Evolutionary conservation across 164 flowering plant species (phyloP), one percentile per base, ranked within the genome.

Genomic region (Magnolia officinalis): DNA sequence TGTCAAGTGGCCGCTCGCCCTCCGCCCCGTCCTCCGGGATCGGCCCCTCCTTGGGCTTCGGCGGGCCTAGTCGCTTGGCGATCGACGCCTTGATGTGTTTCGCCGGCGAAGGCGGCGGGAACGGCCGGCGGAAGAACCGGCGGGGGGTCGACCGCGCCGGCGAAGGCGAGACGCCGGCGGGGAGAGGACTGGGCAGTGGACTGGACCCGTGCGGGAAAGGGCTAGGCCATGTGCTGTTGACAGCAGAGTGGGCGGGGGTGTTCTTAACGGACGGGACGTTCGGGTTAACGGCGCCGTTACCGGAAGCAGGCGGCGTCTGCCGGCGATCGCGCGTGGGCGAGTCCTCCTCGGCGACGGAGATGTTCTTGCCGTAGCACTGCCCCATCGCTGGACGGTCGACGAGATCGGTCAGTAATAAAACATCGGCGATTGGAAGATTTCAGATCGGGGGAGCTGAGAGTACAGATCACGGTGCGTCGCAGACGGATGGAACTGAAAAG

Each of bases 21-120:
- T 81, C 72, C 1, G 78, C 81, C 6, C 87, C 87, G 21, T 93
- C 97, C 84, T 96, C 99, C 13, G 98, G 99, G 26, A 96, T 96
- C 80, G 98, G 87, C 0, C 93, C 90, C 63, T 90, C 93, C 81
- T 89, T 87, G 14, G 97, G 95, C 90, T 86, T 89, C 73, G 81
- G 80, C 4, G 85, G 81, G 16, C 96, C 91, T 20, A 84, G 78
- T 78, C 97, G 83, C 85, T 90, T 92, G 64, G 80, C 87, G 18
- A 91, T 76, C 31, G 97, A 88, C 13, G 95, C 94, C 86, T 88
- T 92, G 21, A 96, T 96, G 63, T 91, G 99, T 88, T 94, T 96
- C 21, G 98, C 99, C 51, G 99, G 99, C 0, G 98, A 94, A 23
- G 99, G 99, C 67, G 99, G 99, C 19, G 98, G 97, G 63, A 94